These are phyloP conservation scores for Heterotrichella gracilis DNA, from an alignment of 352 stramenopile species.

Conservation along the genomic window DNA sequence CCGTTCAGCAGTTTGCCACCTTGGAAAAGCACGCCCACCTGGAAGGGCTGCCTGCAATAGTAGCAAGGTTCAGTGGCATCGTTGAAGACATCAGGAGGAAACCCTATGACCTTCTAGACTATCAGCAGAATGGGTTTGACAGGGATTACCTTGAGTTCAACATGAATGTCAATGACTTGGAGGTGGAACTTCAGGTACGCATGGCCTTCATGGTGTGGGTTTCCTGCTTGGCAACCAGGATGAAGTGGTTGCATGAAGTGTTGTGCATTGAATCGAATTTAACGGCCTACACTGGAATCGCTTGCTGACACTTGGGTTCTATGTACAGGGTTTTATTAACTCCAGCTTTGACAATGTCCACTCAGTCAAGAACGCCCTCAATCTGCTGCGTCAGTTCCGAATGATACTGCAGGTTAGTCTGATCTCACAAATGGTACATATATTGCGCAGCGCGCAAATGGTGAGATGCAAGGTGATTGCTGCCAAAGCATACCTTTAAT, in stretches of 20 bases:
- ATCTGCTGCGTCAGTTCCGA: slow-evolving; percentile 80
- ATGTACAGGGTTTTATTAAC: slow-evolving; percentile 97
- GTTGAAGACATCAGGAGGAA: slow-evolving; percentile 74
- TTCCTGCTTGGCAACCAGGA: no score
- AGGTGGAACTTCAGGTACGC: slow-evolving; percentile 63
- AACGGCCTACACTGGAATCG: no score
- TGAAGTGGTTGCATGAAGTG: no score
- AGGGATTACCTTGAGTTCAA: slow-evolving; percentile 76
- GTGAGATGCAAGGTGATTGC: no score
- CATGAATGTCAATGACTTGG: slow-evolving; percentile 67
- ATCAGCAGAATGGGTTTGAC: slow-evolving; percentile 90
- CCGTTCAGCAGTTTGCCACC: slow-evolving; percentile 70
- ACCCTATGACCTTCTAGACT: slow-evolving; percentile 74
- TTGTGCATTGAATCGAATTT: no score
- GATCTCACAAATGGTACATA: no score
- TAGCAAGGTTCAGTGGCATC: slow-evolving; percentile 64
- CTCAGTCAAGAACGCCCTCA: slow-evolving; percentile 75
- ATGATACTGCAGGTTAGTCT: no score
- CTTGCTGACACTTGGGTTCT: no score
- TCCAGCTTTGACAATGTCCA: slow-evolving; percentile 91
- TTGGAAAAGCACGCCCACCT: slow-evolving; percentile 56
- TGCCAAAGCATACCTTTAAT: no score
- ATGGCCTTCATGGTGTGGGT: no score
- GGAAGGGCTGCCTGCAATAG: slow-evolving; percentile 51
- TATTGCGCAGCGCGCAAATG: no score